Evolutionary conservation across 2,329 filamentous ascomycete genomes (phyloP), one percentile per base, ranked within the genome.

Genomic region (Diaporthe humulicola): DNA sequence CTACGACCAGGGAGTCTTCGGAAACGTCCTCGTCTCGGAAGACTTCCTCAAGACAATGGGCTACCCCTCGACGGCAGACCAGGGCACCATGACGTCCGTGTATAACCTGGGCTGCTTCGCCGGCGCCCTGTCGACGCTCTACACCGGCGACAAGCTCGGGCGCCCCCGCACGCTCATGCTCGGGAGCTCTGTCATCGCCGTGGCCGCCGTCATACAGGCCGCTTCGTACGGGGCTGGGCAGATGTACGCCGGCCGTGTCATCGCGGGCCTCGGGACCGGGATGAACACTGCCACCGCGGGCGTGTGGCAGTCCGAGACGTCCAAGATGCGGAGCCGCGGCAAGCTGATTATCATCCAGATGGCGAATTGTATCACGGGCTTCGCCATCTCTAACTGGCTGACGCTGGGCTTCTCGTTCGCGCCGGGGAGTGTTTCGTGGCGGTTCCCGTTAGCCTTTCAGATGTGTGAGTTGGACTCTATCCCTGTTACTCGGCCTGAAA

Each of bases 1-100:
- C 38, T 86, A 85, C 71, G 83, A 85, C 69, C 83, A 85, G 78
- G 81, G 81, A 30, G 79, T 83, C 4, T 83, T 82, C 61, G 81
- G 81, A 19, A 81, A 81, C 40, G 78, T 81, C 28, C 75, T 81
- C 30, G 77, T 81, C 48, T 78, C 75, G 5, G 76, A 80, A 19
- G 78, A 81, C 74, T 81, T 80, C 67, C 76, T 81, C 22, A 45
- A 69, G 17, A 77, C 76, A 4, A 73, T 78, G 67, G 76, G 75
- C n/a, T 70, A 77, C 45, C 76, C 74, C 30, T 72, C 58, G 15
- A 71, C 72, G 14, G 64, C 71, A 28, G 69, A 58, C 40, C 78
- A 64, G 61, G 77, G 76, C 56, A 77, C 76, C 6, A 78, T 77
- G 74, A 78, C 77, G 3, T 77, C 74, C 17, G 76, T 78, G 14